Evolutionary conservation across 1,139 yeast genomes (phyloP).

Genomic region (Yamadazyma trypodendri): DNA sequence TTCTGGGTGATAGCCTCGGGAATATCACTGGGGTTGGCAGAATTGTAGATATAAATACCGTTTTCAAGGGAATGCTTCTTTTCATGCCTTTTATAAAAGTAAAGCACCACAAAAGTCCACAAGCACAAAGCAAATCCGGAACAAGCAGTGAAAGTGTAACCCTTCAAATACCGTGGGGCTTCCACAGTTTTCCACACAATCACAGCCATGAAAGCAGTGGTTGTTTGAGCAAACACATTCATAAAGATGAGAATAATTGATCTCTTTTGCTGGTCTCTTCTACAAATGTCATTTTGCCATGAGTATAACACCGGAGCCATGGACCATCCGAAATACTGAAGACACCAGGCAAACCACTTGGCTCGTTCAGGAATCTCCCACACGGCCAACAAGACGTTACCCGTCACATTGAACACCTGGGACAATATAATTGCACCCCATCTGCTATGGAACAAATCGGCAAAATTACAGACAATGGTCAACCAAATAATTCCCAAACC

Average conservation of each 20-base stretch:
- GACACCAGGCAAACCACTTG: slow-evolving; percentile 50
- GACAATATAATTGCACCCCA: slow-evolving; percentile 58
- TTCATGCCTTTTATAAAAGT: slow-evolving; percentile 59
- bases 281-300: slow-evolving; percentile 46
- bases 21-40: slow-evolving; percentile 21
- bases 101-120: slow-evolving; percentile 57
- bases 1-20: slow-evolving; percentile 13
- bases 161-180: slow-evolving; percentile 39
- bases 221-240: slow-evolving; percentile 44
- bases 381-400: slow-evolving; percentile 42
- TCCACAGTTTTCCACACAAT: slow-evolving; percentile 50
- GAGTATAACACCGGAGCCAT: slow-evolving; percentile 50
- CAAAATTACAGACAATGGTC: slow-evolving; percentile 37
- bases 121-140: slow-evolving; percentile 48
- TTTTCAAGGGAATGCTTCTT: slow-evolving; percentile 48
- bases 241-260: slow-evolving; percentile 44
- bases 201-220: slow-evolving; percentile 45
- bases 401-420: slow-evolving; percentile 44
- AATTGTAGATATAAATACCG: slow-evolving; percentile 51
- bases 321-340: slow-evolving; percentile 50
- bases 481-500: slow-evolving; percentile 45
- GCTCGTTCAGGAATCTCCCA: slow-evolving; percentile 47
- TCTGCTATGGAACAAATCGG: slow-evolving; percentile 52
- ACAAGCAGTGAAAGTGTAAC: slow-evolving; percentile 49
- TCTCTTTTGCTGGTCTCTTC: slow-evolving; percentile 44